Percentiles rank a stretch among this genome's conserved stretches.
Evolutionary conservation across 768 basidiomycete genomes (phyloP).

Genomic region (Pleurotus djamor): DNA sequence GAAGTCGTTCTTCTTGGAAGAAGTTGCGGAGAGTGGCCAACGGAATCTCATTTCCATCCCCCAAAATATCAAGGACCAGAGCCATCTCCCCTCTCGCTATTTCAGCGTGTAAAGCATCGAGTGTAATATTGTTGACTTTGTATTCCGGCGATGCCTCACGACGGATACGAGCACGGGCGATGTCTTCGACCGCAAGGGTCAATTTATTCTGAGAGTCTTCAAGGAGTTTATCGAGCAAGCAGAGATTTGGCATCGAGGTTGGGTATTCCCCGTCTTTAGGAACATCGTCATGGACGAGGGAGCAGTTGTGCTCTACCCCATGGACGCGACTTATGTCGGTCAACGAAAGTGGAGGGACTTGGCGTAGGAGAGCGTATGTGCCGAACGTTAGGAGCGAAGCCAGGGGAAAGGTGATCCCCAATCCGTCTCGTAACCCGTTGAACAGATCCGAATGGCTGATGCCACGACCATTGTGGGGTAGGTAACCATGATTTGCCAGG

Average conservation of each 20-base stretch:
- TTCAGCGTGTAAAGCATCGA: constrained; percentile 35
- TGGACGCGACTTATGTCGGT: constrained; percentile 29
- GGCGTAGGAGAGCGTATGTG: constrained; percentile 22
- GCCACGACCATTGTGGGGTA: constrained; percentile 27
- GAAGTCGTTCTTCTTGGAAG: constrained; percentile 30
- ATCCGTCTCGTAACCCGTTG: constrained; percentile 24
- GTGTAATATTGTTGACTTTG: constrained; percentile 5
- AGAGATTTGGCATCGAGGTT: constrained; percentile 13
- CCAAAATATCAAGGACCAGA: constrained; percentile 31
- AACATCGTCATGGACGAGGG: constrained; percentile 29
- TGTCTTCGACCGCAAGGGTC: constrained; percentile 10
- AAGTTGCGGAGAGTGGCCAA: constrained; percentile 23
- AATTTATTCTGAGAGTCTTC: constrained; percentile 14
- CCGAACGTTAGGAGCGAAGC: constrained; percentile 24
- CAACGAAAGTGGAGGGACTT: constrained; percentile 10
- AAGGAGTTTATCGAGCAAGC: constrained; percentile 13
- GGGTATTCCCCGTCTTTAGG: constrained; percentile 25
- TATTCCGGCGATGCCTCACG: constrained; percentile 22
- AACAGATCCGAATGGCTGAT: constrained; percentile 20
- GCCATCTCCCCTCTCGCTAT: constrained; percentile 43
- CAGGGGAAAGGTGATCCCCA: constrained; percentile 23
- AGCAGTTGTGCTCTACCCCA: constrained; percentile 35
- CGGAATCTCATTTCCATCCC: constrained; percentile 17
- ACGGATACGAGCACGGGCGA: constrained; percentile 31
- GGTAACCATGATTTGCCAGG: constrained; percentile 42